Evolutionary conservation across 2,329 filamentous ascomycete species (phyloP).

Genomic region (Epichloe elymi): DNA sequence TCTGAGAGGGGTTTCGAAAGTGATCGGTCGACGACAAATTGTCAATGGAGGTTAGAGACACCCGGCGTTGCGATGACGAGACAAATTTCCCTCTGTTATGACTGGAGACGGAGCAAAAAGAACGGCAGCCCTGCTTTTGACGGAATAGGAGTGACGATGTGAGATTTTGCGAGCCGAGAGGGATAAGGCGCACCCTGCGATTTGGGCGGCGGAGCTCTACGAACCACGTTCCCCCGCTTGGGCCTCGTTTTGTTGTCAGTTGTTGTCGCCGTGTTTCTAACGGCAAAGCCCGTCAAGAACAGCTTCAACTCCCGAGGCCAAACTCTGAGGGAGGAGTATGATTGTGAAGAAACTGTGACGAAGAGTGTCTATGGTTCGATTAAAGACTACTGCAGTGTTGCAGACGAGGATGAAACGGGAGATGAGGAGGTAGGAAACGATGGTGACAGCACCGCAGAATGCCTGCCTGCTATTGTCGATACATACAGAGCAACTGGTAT

Average conservation of each 20-base stretch:
- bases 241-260: slow-evolving; percentile 3
- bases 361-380: neutral
- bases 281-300: neutral
- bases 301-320: neutral
- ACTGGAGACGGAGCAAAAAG: neutral
- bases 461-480: neutral
- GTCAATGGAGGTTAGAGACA: neutral
- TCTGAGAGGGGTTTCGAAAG: neutral
- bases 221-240: slow-evolving; percentile 5
- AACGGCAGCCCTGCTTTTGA: neutral
- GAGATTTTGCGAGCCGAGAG: neutral
- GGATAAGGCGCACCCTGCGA: slow-evolving; percentile 1
- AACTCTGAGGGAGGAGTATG: neutral
- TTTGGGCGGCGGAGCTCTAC: slow-evolving; percentile 2
- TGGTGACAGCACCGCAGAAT: neutral
- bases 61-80: neutral
- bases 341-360: neutral
- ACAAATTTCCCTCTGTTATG: neutral
- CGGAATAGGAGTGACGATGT: neutral
- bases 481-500: neutral
- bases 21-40: neutral
- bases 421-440: neutral
- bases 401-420: neutral
- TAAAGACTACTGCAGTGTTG: neutral
- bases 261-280: neutral